Evolutionary conservation across 805 yeast species (phyloP).

Genomic region (Ogataea ganodermae): DNA sequence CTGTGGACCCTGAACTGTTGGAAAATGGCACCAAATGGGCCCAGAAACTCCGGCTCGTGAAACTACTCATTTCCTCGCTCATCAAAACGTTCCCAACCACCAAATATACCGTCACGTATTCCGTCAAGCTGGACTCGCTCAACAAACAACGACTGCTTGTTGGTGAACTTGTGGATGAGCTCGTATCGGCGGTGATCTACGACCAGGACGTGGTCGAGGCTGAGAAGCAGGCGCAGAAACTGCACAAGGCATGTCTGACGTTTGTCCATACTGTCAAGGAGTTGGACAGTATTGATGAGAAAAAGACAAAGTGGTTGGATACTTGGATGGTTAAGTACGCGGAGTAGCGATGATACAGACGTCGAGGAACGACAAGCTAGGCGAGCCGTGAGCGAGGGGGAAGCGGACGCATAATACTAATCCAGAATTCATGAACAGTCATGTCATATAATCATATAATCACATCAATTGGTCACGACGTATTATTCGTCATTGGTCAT

Average conservation of each 20-base stretch:
- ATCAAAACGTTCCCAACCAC: conserved; percentile 55
- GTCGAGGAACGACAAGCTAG: no score
- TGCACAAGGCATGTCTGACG: conserved; percentile 27
- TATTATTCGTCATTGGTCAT: no score
- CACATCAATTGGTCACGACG: no score
- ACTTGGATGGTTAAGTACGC: conserved; percentile 53
- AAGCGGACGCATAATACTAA: no score
- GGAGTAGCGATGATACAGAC: conserved; percentile 18
- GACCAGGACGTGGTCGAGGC: conserved; percentile 44
- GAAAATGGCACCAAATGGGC: conserved; percentile 50
- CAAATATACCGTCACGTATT: conserved; percentile 31
- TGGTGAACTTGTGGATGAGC: conserved; percentile 54
- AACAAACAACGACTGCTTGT: conserved; percentile 44
- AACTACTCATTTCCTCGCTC: conserved; percentile 58
- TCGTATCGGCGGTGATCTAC: conserved; percentile 56
- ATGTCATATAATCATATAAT: no score
- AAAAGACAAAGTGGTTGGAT: conserved; percentile 58
- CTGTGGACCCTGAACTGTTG: conserved; percentile 22
- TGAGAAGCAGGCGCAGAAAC: conserved; percentile 10
- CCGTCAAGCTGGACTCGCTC: conserved; percentile 49
- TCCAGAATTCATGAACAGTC: no score
- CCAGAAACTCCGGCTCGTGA: conserved; percentile 55
- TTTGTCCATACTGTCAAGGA: conserved; percentile 43
- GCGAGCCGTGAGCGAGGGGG: no score
- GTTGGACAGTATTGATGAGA: conserved; percentile 51